Evolutionary conservation across 2,329 filamentous ascomycete genomes (phyloP).

Genomic region (Ophiosphaerella herpotricha): DNA sequence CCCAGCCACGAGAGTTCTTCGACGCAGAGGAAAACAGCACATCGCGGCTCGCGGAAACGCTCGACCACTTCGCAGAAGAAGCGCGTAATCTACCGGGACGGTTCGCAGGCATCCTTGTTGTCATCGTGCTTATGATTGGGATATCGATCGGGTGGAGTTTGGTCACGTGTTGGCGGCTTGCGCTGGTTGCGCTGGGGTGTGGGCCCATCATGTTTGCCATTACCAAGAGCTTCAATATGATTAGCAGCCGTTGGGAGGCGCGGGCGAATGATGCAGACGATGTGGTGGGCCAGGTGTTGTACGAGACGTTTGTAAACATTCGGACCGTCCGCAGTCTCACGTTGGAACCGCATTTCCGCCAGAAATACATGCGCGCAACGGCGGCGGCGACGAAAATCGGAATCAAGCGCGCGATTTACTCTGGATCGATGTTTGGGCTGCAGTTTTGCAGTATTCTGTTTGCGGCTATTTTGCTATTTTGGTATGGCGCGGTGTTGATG

Average conservation of each 20-base stretch:
- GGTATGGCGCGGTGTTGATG: conserved; percentile 73
- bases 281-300: conserved; percentile 65
- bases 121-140: conserved; percentile 68
- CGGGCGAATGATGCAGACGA: conserved; percentile 68
- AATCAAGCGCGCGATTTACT: conserved; percentile 66
- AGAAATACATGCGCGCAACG: conserved; percentile 63
- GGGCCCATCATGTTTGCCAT: conserved; percentile 69
- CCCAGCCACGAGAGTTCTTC: conserved; percentile 81
- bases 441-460: conserved; percentile 74
- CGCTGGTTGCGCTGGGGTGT: conserved; percentile 73
- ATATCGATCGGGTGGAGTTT: conserved; percentile 78
- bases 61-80: conserved; percentile 85
- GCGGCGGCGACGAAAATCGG: conserved; percentile 63
- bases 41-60: conserved; percentile 66
- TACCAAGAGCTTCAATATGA: conserved; percentile 66
- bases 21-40: conserved; percentile 69
- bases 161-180: conserved; percentile 76
- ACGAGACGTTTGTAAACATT: conserved; percentile 79
- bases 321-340: conserved; percentile 76
- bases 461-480: conserved; percentile 79
- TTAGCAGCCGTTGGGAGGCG: conserved; percentile 74
- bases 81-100: conserved; percentile 81
- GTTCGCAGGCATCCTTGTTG: conserved; percentile 72
- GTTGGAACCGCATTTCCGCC: conserved; percentile 71
- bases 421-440: conserved; percentile 76